Base-by-base conservation (phyloP, 495 filamentous ascomycete species). In the Penicillium paradoxum region DNA sequence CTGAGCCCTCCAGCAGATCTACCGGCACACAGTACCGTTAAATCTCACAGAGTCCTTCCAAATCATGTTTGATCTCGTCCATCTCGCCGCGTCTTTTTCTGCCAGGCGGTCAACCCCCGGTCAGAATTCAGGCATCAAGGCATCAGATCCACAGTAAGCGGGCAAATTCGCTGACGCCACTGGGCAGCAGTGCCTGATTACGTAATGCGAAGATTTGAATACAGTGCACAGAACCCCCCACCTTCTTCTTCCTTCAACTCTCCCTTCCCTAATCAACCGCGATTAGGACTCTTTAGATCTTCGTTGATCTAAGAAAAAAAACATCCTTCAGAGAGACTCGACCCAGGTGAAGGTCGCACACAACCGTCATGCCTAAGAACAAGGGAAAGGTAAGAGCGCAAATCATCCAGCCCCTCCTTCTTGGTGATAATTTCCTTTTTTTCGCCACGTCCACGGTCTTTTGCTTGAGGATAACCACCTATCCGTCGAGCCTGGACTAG, bases 351-450 rank as follows among this genome's bases (percentile, higher is more conserved):
- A 67, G 54, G 53, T 56, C 52, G 53, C 45, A 17, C 27, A 54
- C 51, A 49, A 62, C 67, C 79, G 82, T 72, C 57, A 96, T 96
- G 90, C 90, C 90, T 67, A 96, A 96, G 89, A 96, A 96, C 68
- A 96, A 96, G 85, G 90, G 90, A 86, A 96, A 95, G 74, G 90
- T 95, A 83, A 64, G 85, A 38, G 30, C 47, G 51, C 54, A 57
- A 51, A 58, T 59, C 62, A 62, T 57, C 63, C 49, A 62, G 40
- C 64, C 68, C 65, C 58, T 58, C 66, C 39, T 54, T 54, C 42
- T 61, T 62, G 58, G 53, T 37, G 29, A 40, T 40, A 60, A 61
- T 69, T 59, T 67, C 51, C n/a, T n/a, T n/a, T 47, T 64, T 6
- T 15, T 37, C 58, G 51, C 60, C 41, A 44, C 56, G 44, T 45